phyloP scores from a whole-genome alignment of 495 filamentous ascomycete genomes.

The Tirmania nivea region DNA sequence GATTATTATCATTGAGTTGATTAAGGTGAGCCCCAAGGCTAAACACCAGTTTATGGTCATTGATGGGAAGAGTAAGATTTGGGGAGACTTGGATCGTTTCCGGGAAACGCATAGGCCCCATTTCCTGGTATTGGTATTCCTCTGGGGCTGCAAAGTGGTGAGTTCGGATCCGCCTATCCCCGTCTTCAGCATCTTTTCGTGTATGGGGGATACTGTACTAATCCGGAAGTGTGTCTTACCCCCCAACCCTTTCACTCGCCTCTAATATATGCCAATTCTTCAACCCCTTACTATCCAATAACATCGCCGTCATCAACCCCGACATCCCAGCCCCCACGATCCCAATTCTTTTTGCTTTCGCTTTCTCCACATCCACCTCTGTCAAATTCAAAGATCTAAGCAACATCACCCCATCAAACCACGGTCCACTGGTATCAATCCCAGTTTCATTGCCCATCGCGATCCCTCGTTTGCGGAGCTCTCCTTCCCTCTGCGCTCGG shows the following conservation, averaged over 20 bases:
- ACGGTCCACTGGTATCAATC: slow-evolving; percentile 39
- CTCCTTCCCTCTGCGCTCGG: slow-evolving; percentile 15
- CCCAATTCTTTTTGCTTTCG: slow-evolving; percentile 33
- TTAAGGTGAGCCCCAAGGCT: slow-evolving; percentile 39
- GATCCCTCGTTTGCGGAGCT: slow-evolving; percentile 17
- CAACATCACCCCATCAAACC: slow-evolving; percentile 47
- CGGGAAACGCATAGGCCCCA: slow-evolving; percentile 47
- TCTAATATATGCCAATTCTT: slow-evolving; percentile 36
- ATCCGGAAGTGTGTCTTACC: slow-evolving; percentile 8
- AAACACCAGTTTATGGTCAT: slow-evolving; percentile 36
- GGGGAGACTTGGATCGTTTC: slow-evolving; percentile 25
- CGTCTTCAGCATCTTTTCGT: no score
- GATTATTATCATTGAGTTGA: slow-evolving; percentile 29
- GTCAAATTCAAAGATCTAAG: slow-evolving; percentile 32
- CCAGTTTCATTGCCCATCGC: slow-evolving; percentile 27
- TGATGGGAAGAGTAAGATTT: slow-evolving; percentile 32
- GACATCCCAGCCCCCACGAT: slow-evolving; percentile 51
- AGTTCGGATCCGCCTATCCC: slow-evolving; percentile 39
- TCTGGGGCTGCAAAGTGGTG: slow-evolving; percentile 39
- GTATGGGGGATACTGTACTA: no score
- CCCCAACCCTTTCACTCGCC: slow-evolving; percentile 28
- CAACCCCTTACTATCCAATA: slow-evolving; percentile 32
- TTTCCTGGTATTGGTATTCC: slow-evolving; percentile 53
- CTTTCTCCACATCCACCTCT: slow-evolving; percentile 29
- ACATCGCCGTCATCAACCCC: slow-evolving; percentile 35